phyloP scores from a whole-genome alignment of 2,329 filamentous ascomycete genomes.

The Myotisia sp. region DNA sequence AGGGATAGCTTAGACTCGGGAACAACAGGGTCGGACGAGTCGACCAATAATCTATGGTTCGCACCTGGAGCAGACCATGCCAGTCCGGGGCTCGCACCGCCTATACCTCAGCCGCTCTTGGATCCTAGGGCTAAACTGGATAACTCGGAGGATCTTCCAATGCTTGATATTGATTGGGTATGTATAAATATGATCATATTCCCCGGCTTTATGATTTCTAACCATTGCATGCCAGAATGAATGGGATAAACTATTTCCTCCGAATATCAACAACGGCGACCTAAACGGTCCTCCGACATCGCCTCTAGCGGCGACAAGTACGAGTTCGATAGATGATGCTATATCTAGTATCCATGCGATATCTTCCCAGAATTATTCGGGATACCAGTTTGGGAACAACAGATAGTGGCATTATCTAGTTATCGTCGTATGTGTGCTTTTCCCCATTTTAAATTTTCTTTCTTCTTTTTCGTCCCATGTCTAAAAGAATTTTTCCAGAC shows the following conservation, averaged over 20 bases:
- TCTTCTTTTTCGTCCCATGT: too few species aligned
- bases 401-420: too few species aligned
- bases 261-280: conserved; percentile 40
- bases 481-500: background rate
- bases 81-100: conserved; percentile 11
- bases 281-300: conserved; percentile 30
- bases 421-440: too few species aligned
- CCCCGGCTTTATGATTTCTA: background rate
- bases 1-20: conserved; percentile 11
- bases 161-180: conserved; percentile 53
- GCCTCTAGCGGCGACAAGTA: background rate
- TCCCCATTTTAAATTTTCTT: background rate
- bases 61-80: conserved; percentile 7
- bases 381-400: background rate
- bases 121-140: conserved; percentile 1
- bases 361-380: background rate
- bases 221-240: conserved; percentile 15
- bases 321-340: background rate
- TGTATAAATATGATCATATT: conserved; percentile 23
- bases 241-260: conserved; percentile 26
- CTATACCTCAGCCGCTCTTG: conserved; percentile 4
- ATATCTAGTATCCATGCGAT: background rate
- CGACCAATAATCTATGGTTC: conserved; percentile 12
- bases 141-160: conserved; percentile 16
- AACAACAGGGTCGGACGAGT: conserved; percentile 9